A percentile compares a stretch with the other conserved stretches of the same genome.
These are phyloP conservation scores for Backusella parvicylindrica DNA, from an alignment of 192 early-diverging fungal species.

Conservation along the genomic window DNA sequence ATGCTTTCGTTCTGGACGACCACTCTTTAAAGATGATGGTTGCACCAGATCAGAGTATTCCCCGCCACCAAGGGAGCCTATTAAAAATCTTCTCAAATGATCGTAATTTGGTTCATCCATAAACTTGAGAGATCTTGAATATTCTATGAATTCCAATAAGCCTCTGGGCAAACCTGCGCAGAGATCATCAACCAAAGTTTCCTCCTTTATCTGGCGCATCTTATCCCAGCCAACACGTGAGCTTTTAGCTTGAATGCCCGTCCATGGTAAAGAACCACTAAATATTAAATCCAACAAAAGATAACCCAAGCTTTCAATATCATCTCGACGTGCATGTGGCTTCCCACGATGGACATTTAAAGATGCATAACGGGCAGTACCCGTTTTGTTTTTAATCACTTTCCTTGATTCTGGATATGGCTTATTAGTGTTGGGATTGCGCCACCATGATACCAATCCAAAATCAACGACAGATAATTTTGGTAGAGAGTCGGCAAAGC, in stretches of 20 bases:
- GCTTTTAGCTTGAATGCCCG: conserved; percentile 79
- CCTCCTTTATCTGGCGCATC: conserved; percentile 79
- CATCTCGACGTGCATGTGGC: conserved; percentile 83
- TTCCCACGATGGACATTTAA: conserved; percentile 80
- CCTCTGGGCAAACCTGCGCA: conserved; percentile 71
- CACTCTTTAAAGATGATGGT: neutral
- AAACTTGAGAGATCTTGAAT: conserved; percentile 69
- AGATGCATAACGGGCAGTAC: conserved; percentile 83
- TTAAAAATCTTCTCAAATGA: conserved; percentile 46
- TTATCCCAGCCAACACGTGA: conserved; percentile 85
- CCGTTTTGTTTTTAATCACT: conserved; percentile 48
- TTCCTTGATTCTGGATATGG: conserved; percentile 36
- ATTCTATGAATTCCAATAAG: conserved; percentile 69
- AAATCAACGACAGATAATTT: conserved; percentile 57
- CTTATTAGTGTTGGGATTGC: conserved; percentile 42
- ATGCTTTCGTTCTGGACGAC: neutral
- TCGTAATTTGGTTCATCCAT: conserved; percentile 82
- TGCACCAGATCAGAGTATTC: conserved; percentile 7
- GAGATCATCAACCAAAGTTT: conserved; percentile 62
- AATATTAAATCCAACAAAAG: conserved; percentile 75
- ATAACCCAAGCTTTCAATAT: conserved; percentile 83
- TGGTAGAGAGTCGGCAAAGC: neutral
- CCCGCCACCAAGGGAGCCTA: conserved; percentile 6
- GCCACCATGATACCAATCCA: conserved; percentile 45
- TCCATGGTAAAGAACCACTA: conserved; percentile 78